Evolutionary conservation across 1,284 basidiomycete species (phyloP).

Genomic region (Afroboletus lepidellus): DNA sequence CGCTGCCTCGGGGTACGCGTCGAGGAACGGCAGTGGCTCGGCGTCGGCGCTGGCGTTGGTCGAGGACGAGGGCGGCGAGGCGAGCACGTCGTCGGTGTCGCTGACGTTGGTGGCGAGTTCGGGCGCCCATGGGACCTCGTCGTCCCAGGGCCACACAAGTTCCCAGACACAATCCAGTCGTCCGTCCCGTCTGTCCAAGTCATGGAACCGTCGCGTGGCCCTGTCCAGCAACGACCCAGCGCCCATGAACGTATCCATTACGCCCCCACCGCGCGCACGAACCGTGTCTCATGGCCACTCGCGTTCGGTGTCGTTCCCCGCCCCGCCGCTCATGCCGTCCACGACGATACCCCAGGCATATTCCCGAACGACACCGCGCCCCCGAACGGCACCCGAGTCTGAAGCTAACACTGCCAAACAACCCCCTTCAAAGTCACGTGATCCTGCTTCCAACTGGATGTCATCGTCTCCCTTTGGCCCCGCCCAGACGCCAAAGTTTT

Average conservation of each 20-base stretch:
- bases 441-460: constrained; percentile 31
- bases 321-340: background rate
- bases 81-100: constrained; percentile 29
- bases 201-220: constrained; percentile 1
- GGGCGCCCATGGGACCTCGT: constrained; percentile 15
- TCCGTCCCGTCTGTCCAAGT: constrained; percentile 15
- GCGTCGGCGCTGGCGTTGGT: constrained; percentile 6
- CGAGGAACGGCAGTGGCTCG: constrained; percentile 19
- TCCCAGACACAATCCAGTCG: constrained; percentile 2
- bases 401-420: constrained; percentile 15
- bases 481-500: constrained; percentile 28
- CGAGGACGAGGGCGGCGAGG: constrained; percentile 21
- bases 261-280: constrained; percentile 21
- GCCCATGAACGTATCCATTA: constrained; percentile 1
- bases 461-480: constrained; percentile 34
- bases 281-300: constrained; percentile 18
- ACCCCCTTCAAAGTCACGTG: constrained; percentile 25
- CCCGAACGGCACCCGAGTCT: background rate
- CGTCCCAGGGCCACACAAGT: constrained; percentile 20
- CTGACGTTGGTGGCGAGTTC: constrained; percentile 10
- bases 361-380: constrained; percentile 15
- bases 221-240: background rate
- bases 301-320: constrained; percentile 19
- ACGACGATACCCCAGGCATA: constrained; percentile 19
- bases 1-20: constrained; percentile 15